A percentile compares a stretch with the other conserved stretches of the same genome.
Conservation (phyloP, 2,329 filamentous ascomycete species). For the Periconia digitata region DNA sequence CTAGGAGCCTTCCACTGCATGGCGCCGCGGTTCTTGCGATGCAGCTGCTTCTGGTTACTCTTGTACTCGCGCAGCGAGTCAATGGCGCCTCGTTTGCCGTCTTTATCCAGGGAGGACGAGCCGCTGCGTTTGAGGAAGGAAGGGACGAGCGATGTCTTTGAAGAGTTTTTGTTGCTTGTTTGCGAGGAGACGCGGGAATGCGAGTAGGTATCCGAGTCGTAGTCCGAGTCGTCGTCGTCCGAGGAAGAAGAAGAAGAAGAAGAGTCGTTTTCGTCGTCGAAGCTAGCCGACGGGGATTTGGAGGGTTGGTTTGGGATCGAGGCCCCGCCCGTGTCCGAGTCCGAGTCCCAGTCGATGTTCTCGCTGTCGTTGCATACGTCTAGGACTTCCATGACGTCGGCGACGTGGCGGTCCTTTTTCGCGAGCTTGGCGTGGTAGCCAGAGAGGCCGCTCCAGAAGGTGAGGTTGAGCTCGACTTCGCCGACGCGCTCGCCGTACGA, state of each 20-base stretch:
- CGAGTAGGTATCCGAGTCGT: neutral
- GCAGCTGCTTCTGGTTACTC: constrained; percentile 28
- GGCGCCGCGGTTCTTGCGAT: constrained; percentile 62
- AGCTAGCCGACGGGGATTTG: constrained; percentile 17
- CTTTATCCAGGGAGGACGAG: constrained; percentile 25
- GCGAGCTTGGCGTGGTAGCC: constrained; percentile 61
- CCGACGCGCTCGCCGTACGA: constrained; percentile 61
- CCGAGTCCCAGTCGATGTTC: constrained; percentile 39
- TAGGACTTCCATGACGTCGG: constrained; percentile 65
- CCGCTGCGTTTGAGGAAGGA: constrained; percentile 25
- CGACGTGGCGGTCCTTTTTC: constrained; percentile 56
- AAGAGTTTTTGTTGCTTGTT: neutral
- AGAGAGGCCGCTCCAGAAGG: constrained; percentile 64
- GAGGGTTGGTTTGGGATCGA: constrained; percentile 6
- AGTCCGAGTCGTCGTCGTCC: constrained; percentile 23
- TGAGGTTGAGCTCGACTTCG: constrained; percentile 59
- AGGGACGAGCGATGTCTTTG: constrained; percentile 19
- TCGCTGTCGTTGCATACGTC: constrained; percentile 63
- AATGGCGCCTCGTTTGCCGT: constrained; percentile 49
- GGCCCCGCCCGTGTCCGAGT: neutral
- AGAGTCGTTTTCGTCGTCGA: constrained; percentile 39
- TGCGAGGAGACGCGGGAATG: neutral
- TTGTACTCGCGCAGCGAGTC: constrained; percentile 60
- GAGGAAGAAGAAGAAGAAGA: constrained; percentile 18
- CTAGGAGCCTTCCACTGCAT: constrained; percentile 72